phyloP scores from a whole-genome alignment of 306 rosid species.

The Arachis hypogaea region DNA sequence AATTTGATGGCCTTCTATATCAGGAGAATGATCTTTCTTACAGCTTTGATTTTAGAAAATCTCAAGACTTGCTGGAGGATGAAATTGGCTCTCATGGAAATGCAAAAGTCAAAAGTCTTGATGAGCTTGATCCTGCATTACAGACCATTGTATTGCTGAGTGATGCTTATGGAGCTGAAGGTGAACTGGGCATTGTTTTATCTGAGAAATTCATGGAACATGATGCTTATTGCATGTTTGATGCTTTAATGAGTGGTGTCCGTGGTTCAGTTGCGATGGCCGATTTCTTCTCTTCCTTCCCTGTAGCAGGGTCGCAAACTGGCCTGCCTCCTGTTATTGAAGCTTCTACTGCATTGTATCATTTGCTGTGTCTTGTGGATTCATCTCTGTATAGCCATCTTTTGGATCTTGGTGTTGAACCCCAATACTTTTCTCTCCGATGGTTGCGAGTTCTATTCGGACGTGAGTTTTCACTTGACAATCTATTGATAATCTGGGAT shows the following conservation, averaged over 20 bases:
- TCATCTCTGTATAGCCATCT: conserved; percentile 90
- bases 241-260: conserved; percentile 84
- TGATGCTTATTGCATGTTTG: conserved; percentile 89
- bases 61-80: conserved; percentile 60
- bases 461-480: conserved; percentile 87
- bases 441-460: conserved; percentile 97
- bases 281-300: conserved; percentile 73
- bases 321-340: conserved; percentile 85
- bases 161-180: conserved; percentile 98
- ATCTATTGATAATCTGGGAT: conserved; percentile 85
- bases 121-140: conserved; percentile 83
- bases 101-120: conserved; percentile 58
- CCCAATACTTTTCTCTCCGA: conserved; percentile 95
- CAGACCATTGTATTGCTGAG: conserved; percentile 76
- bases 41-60: conserved; percentile 78
- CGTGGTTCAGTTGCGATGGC: conserved; percentile 84
- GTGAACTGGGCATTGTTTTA: conserved; percentile 89
- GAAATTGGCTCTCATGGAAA: conserved; percentile 55
- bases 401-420: conserved; percentile 92
- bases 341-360: conserved; percentile 86
- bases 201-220: conserved; percentile 96
- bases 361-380: conserved; percentile 79
- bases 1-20: conserved; percentile 75
- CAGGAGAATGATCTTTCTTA: conserved; percentile 71
- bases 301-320: conserved; percentile 65